These are phyloP conservation scores for Hypoxylon subgilvum DNA, from an alignment of 495 filamentous ascomycete genomes.

Conservation along the genomic window DNA sequence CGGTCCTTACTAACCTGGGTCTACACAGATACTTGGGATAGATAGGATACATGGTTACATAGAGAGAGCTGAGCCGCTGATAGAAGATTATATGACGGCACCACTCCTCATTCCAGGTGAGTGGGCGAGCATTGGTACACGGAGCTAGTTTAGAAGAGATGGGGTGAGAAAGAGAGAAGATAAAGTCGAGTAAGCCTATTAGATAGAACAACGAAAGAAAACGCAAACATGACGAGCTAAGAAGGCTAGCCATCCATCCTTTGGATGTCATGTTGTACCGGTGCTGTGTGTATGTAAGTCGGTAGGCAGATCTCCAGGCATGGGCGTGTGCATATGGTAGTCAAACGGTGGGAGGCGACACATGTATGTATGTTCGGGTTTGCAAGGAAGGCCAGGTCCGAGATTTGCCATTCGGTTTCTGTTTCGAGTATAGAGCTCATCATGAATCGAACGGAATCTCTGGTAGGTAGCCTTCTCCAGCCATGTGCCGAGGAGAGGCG, in stretches of 20 bases:
- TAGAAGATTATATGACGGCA: constrained; percentile 10
- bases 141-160: constrained; percentile 19
- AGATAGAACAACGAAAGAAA: constrained; percentile 29
- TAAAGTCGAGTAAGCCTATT: constrained; percentile 17
- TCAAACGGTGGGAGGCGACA: constrained; percentile 27
- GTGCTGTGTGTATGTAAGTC: not conserved
- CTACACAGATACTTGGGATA: not conserved
- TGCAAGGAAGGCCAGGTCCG: not conserved
- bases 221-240: constrained; percentile 35
- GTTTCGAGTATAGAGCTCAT: constrained; percentile 7
- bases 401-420: not conserved
- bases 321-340: constrained; percentile 27
- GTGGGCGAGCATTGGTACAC: constrained; percentile 1
- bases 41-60: not conserved
- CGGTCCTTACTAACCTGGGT: constrained; percentile 17
- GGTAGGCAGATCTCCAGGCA: constrained; percentile 27
- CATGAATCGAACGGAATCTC: constrained; percentile 2
- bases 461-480: constrained; percentile 1
- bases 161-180: constrained; percentile 31
- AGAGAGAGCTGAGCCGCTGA: not conserved
- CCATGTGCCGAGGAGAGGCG: constrained; percentile 18
- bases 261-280: constrained; percentile 1
- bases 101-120: constrained; percentile 20
- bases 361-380: constrained; percentile 1
- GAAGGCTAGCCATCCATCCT: constrained; percentile 40